Conservation (phyloP, 495 filamentous ascomycete genomes). For the Talaromyces adpressus region DNA sequence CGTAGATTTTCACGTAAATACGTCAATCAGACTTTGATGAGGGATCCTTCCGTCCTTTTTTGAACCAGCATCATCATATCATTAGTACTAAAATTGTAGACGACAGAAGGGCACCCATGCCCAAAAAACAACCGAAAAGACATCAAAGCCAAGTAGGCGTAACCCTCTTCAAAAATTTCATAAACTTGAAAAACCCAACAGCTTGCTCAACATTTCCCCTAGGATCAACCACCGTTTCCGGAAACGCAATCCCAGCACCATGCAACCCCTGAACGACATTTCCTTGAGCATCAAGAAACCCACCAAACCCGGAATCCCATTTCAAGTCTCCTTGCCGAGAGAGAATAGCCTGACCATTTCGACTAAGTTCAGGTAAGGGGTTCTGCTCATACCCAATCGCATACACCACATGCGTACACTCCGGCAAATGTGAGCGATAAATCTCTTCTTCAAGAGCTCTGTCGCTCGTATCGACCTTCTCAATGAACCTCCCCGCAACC, state of each 20-base stretch:
- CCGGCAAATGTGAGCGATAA: slow-evolving; percentile 37
- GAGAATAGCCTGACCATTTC: slow-evolving; percentile 8
- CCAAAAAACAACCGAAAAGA: too few species aligned
- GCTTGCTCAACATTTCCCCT: slow-evolving; percentile 54
- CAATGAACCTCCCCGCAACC: slow-evolving; percentile 40
- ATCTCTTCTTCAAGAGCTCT: slow-evolving; percentile 35
- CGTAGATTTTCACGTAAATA: too few species aligned
- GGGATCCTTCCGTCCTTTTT: too few species aligned
- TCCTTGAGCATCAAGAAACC: slow-evolving; percentile 35
- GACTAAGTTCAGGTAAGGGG: slow-evolving; percentile 34
- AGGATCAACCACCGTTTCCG: slow-evolving; percentile 52
- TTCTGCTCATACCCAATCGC: slow-evolving; percentile 49
- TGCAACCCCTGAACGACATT: slow-evolving; percentile 41
- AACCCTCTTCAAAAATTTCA: slow-evolving; percentile 51
- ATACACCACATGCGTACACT: slow-evolving; percentile 44
- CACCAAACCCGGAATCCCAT: slow-evolving; percentile 44
- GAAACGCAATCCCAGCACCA: slow-evolving; percentile 56
- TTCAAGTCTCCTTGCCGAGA: slow-evolving; percentile 23
- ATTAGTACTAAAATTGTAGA: too few species aligned
- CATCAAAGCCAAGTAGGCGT: slow-evolving; percentile 33
- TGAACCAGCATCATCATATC: too few species aligned
- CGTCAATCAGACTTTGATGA: too few species aligned
- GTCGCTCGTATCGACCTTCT: slow-evolving; percentile 41
- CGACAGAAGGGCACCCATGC: too few species aligned
- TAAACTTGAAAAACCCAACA: slow-evolving; percentile 58